A percentile compares a stretch with the other conserved stretches of the same genome.
These are phyloP conservation scores for Solanum boliviense DNA, from an alignment of 257 asterid species.

Conservation along the genomic window DNA sequence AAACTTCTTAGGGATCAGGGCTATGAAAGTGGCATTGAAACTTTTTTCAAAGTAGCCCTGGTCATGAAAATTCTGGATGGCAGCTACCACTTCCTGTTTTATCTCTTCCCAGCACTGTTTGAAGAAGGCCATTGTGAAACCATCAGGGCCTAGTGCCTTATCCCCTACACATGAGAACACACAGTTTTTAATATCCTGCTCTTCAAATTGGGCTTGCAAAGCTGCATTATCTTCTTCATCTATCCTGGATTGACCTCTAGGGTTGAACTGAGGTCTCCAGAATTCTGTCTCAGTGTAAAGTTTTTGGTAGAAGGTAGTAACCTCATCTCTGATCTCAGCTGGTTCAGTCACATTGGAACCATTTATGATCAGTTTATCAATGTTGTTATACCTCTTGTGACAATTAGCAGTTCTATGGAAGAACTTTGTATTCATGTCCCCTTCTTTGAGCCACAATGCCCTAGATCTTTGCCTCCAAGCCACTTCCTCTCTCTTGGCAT, in stretches of 20 bases:
- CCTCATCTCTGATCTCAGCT: neutral
- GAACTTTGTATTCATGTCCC: neutral
- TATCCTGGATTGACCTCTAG: neutral
- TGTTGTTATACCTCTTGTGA: neutral
- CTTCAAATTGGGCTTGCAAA: neutral
- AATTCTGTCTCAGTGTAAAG: neutral
- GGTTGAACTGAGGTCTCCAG: neutral
- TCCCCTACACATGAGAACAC: neutral
- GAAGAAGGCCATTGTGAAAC: no score
- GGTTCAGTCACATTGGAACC: neutral
- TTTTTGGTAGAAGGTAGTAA: no score
- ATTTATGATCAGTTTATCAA: no score
- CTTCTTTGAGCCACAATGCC: neutral
- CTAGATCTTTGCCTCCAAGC: neutral
- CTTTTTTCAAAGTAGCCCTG: neutral
- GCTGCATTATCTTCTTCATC: neutral
- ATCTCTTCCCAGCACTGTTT: neutral
- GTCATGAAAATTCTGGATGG: neutral
- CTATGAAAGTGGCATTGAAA: neutral
- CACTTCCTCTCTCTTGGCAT: neutral
- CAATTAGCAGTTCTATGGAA: no score
- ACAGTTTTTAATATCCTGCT: no score
- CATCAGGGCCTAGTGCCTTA: no score
- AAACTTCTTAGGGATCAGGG: neutral
- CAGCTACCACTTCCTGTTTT: neutral